Evolutionary conservation across 495 filamentous ascomycete genomes (phyloP).

Genomic region (Talaromyces stipitatus): DNA sequence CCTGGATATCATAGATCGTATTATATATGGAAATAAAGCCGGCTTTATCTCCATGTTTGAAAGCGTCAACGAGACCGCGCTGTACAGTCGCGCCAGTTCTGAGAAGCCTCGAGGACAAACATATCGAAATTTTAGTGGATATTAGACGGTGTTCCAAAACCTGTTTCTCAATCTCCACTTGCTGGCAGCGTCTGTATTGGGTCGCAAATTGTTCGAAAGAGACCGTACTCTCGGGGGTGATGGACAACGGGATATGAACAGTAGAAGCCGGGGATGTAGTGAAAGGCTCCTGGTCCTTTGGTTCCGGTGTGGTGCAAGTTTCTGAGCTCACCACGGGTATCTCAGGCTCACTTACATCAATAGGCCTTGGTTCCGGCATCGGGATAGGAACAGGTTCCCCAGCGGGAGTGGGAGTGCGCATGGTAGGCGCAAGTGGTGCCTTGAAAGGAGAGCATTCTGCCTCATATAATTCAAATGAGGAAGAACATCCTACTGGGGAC

Average conservation of each 20-base stretch:
- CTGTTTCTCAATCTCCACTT: constrained; percentile 33
- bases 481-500: neutral
- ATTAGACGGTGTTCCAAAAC: constrained; percentile 33
- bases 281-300: neutral
- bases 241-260: neutral
- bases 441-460: constrained; percentile 3
- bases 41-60: constrained; percentile 83
- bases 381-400: neutral
- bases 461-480: neutral
- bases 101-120: constrained; percentile 70
- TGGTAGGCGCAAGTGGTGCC: neutral
- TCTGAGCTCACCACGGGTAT: constrained; percentile 9
- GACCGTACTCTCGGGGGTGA: constrained; percentile 17
- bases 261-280: constrained; percentile 6
- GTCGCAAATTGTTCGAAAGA: constrained; percentile 39
- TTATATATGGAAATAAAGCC: constrained; percentile 82
- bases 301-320: constrained; percentile 28
- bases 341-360: constrained; percentile 33
- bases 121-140: constrained; percentile 55
- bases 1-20: constrained; percentile 79
- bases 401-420: neutral
- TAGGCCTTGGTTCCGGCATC: constrained; percentile 7
- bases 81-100: constrained; percentile 71
- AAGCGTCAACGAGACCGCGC: constrained; percentile 77
- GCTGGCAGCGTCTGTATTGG: constrained; percentile 34